A percentile compares a stretch with the other conserved stretches of the same genome.
phyloP scores from a whole-genome alignment of 139 green algal genomes.

The Marvania coccoides region DNA sequence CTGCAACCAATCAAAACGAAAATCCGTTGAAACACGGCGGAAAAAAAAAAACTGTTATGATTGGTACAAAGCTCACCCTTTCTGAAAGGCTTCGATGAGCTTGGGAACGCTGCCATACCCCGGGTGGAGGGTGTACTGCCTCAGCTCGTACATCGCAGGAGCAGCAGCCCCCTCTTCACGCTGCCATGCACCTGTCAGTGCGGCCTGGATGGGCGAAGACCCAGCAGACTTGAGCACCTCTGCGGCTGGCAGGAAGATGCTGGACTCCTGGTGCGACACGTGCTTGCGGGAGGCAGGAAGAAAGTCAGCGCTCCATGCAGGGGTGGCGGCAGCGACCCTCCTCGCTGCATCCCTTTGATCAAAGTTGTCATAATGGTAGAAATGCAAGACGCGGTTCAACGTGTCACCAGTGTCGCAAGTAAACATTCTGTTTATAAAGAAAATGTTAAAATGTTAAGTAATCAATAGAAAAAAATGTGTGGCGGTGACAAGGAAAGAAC shows the following conservation, averaged over 20 bases:
- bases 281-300: not conserved
- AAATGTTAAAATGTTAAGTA: not conserved
- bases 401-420: slow-evolving; percentile 24
- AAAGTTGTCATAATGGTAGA: slow-evolving; percentile 27
- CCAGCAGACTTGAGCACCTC: slow-evolving; percentile 9
- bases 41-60: slow-evolving; percentile 4
- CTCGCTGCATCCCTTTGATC: slow-evolving; percentile 16
- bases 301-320: slow-evolving; percentile 1
- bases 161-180: not conserved
- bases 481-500: not conserved
- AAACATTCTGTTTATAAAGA: slow-evolving; percentile 23
- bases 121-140: slow-evolving; percentile 67
- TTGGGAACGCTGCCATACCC: slow-evolving; percentile 66
- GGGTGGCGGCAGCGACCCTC: not conserved
- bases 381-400: slow-evolving; percentile 21
- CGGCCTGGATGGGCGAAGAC: not conserved
- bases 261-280: slow-evolving; percentile 11
- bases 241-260: slow-evolving; percentile 10
- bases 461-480: not conserved
- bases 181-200: not conserved
- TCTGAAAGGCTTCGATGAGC: slow-evolving; percentile 45
- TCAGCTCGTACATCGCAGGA: slow-evolving; percentile 57
- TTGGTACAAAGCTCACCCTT: slow-evolving; percentile 28
- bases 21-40: not conserved
- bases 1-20: slow-evolving; percentile 1